A percentile compares a stretch with the other conserved stretches of the same genome.
Evolutionary conservation across 345 rosid genomes (phyloP).

Genomic region (Theobroma cacao): DNA sequence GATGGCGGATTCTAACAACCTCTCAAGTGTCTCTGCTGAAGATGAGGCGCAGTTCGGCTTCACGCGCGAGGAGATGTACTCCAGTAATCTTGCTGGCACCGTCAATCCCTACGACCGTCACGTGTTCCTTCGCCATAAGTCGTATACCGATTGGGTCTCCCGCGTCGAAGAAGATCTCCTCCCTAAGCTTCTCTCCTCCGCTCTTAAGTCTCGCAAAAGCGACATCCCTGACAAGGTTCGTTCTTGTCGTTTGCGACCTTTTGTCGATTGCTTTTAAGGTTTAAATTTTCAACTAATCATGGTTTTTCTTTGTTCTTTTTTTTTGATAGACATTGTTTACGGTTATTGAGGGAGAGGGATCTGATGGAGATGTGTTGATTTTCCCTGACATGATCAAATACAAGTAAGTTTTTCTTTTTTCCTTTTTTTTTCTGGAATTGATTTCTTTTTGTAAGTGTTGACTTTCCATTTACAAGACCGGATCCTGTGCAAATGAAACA

Average conservation of each 20-base stretch:
- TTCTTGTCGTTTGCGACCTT: background rate
- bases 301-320: background rate
- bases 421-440: background rate
- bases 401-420: conserved; percentile 49
- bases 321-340: conserved; percentile 60
- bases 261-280: conserved; percentile 2
- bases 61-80: conserved; percentile 77
- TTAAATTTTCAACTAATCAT: background rate
- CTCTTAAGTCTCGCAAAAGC: conserved; percentile 61
- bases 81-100: conserved; percentile 57
- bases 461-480: background rate
- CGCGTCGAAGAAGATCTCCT: conserved; percentile 68
- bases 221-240: conserved; percentile 60
- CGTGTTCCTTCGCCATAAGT: conserved; percentile 62
- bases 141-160: conserved; percentile 64
- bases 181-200: conserved; percentile 59
- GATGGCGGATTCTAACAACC: conserved; percentile 44
- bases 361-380: conserved; percentile 85
- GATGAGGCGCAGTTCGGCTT: conserved; percentile 72
- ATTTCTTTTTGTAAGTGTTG: background rate
- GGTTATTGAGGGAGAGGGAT: conserved; percentile 60
- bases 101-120: conserved; percentile 75
- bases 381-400: conserved; percentile 92
- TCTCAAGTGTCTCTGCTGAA: conserved; percentile 39
- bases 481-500: background rate